These are phyloP conservation scores for Aspergillus steynii DNA, from an alignment of 495 filamentous ascomycete species.

Conservation along the genomic window DNA sequence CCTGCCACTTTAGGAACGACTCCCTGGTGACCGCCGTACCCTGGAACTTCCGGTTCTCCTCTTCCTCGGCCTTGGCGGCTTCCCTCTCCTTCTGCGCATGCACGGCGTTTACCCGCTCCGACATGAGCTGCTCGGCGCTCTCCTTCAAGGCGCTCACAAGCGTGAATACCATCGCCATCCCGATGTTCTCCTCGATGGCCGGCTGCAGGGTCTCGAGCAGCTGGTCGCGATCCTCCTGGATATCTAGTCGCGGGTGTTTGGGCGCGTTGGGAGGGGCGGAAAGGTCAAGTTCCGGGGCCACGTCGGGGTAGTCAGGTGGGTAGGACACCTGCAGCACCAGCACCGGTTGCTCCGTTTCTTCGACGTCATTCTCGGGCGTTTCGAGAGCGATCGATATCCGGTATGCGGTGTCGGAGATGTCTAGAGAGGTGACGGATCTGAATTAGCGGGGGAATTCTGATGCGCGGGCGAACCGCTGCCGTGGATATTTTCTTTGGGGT, in stretches of 20 bases:
- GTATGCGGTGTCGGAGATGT: slow-evolving; percentile 83
- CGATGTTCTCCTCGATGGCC: slow-evolving; percentile 83
- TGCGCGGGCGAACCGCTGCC: background rate
- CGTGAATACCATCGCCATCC: slow-evolving; percentile 98
- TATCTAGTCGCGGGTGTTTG: slow-evolving; percentile 60
- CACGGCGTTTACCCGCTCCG: slow-evolving; percentile 63
- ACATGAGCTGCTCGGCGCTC: slow-evolving; percentile 74
- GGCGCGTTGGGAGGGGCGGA: slow-evolving; percentile 66
- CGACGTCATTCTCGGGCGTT: slow-evolving; percentile 59
- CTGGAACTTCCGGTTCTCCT: slow-evolving; percentile 95
- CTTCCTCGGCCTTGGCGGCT: slow-evolving; percentile 72
- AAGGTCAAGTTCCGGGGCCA: slow-evolving; percentile 76
- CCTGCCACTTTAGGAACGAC: slow-evolving; percentile 80
- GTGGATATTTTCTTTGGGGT: background rate
- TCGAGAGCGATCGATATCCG: slow-evolving; percentile 82
- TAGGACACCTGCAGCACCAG: slow-evolving; percentile 82
- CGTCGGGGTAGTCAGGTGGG: slow-evolving; percentile 84
- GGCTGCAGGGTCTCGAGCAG: slow-evolving; percentile 68
- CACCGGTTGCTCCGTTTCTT: slow-evolving; percentile 48
- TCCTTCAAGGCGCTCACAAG: slow-evolving; percentile 86
- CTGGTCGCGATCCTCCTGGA: slow-evolving; percentile 66
- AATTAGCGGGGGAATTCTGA: slow-evolving; percentile 4
- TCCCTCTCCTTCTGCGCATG: slow-evolving; percentile 63
- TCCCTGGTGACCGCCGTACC: slow-evolving; percentile 84
- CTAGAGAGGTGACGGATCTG: slow-evolving; percentile 40